Base-by-base conservation (phyloP, 108 stramenopile species). In the Pseudonitzschia multistriata region DNA sequence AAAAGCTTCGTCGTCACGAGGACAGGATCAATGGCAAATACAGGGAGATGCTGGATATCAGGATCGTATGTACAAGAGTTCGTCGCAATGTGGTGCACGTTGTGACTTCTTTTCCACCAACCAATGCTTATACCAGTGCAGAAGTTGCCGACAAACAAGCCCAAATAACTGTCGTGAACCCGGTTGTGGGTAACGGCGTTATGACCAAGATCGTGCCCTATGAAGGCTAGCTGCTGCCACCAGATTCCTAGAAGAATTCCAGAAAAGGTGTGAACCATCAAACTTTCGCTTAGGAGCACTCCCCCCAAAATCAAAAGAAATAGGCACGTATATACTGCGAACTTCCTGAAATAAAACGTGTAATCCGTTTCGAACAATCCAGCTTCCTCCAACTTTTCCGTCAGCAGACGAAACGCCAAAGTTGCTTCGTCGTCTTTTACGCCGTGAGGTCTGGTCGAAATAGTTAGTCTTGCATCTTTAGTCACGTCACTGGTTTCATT, bases 71-170 rank as follows among this genome's bases (percentile, higher is more conserved):
- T 84, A 11, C 96, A 72, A 36, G 83, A 79, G 72, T 97, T 97
- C 50, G 81, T 82, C n/a, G 89, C 91, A 45, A 90, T 83, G 67
- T 97, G 96, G 74, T 97, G 96, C 21, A 90, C 85, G 70, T 97
- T 94, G 75, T 97, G 96, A 8, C 82, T 87, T 68, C 82, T 88
- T 72, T 96, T 97, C 96, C 96, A 97, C 96, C 96, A 97, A 27
- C 85, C 81, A 0, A 93, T 78, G 3, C 83, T 81, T 55, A 97
- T 92, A 0, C 96, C 96, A 37, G 81, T 83, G 61, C 84, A 76
- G 57, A 85, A 71, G 22, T 77, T 80, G 0, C 77, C 85, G 0
- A 86, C 31, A 11, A 83, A 79, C 30, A 83, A 76, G 13, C 86
- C 87, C 10, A 84, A 34, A 17, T 68, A 49, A 42, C 80, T 79